Conservation (phyloP, 306 rosid species). For the Vigna nakashimae region DNA sequence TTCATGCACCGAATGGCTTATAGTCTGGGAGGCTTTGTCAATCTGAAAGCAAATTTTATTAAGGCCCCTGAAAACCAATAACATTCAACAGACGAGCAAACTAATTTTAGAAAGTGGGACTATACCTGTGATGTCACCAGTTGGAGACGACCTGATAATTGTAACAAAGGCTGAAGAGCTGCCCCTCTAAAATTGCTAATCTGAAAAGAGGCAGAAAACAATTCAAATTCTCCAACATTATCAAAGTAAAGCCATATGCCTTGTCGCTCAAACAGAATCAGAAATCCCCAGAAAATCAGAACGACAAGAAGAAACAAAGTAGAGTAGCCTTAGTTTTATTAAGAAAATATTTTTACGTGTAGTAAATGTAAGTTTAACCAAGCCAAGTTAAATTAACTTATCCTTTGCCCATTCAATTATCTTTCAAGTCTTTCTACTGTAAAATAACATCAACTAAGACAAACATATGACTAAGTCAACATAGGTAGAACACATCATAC, state of each 20-base stretch:
- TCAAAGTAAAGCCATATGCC: slow-evolving; percentile 6
- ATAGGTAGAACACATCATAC: neutral
- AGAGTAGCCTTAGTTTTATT: slow-evolving; percentile 23
- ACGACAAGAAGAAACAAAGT: slow-evolving; percentile 25
- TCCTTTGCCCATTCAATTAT: slow-evolving; percentile 19
- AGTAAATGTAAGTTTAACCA: neutral
- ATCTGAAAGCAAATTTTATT: slow-evolving; percentile 54
- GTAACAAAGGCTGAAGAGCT: slow-evolving; percentile 71
- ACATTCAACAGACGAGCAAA: slow-evolving; percentile 16
- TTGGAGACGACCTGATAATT: slow-evolving; percentile 86
- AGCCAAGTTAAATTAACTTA: slow-evolving; percentile 26
- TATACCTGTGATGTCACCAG: slow-evolving; percentile 82
- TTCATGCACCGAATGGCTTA: slow-evolving; percentile 48
- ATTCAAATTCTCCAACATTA: slow-evolving; percentile 29
- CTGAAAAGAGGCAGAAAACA: slow-evolving; percentile 49
- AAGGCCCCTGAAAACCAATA: slow-evolving; percentile 34
- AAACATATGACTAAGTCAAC: slow-evolving; percentile 18
- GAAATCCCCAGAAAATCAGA: slow-evolving; percentile 28
- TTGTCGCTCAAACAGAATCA: neutral
- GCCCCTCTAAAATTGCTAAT: slow-evolving; percentile 68
- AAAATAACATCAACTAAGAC: neutral
- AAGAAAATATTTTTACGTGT: neutral
- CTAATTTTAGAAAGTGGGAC: slow-evolving; percentile 32
- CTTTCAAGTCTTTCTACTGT: neutral
- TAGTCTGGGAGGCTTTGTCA: slow-evolving; percentile 65